Evolutionary conservation across 208 protist species (phyloP).

Genomic region (Trypanosoma mega): DNA sequence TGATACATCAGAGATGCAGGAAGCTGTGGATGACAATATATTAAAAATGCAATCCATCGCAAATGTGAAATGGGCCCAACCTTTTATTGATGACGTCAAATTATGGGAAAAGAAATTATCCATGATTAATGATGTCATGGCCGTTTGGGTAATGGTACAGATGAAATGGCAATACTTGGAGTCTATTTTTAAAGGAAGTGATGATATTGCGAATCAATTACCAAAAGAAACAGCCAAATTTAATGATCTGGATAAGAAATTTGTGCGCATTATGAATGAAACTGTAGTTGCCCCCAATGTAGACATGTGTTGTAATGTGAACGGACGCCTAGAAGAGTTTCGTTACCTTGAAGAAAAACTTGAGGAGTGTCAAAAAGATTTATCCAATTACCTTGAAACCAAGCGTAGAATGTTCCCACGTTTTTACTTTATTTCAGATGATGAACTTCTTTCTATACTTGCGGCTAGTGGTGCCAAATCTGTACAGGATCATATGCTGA

Average conservation of each 20-base stretch:
- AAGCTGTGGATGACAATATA: constrained; percentile 98
- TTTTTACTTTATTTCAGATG: constrained; percentile 99
- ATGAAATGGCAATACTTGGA: constrained; percentile 99
- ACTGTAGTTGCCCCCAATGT: constrained; percentile 93
- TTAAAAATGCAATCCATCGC: constrained; percentile 97
- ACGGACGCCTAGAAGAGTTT: constrained; percentile 93
- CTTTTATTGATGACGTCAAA: constrained; percentile 95
- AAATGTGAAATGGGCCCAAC: constrained; percentile 95
- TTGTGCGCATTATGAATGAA: constrained; percentile 97
- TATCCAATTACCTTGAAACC: constrained; percentile 98
- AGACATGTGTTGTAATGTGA: constrained; percentile 90
- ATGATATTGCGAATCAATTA: constrained; percentile 98
- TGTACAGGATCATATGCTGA: constrained; percentile 99
- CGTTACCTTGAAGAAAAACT: constrained; percentile 92
- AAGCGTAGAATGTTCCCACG: constrained; percentile 98
- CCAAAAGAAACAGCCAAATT: constrained; percentile 98
- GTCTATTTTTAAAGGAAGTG: constrained; percentile 98
- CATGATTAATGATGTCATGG: constrained; percentile 96
- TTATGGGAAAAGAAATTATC: constrained; percentile 96
- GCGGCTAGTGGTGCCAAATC: constrained; percentile 92
- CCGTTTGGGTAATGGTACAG: constrained; percentile 98
- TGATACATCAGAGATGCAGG: constrained; percentile 95
- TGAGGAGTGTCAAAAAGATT: constrained; percentile 97
- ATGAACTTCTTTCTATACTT: constrained; percentile 98
- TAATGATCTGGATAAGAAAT: constrained; percentile 96